Evolutionary conservation across 1,284 basidiomycete species (phyloP).

Genomic region (Ustilago esculenta): DNA sequence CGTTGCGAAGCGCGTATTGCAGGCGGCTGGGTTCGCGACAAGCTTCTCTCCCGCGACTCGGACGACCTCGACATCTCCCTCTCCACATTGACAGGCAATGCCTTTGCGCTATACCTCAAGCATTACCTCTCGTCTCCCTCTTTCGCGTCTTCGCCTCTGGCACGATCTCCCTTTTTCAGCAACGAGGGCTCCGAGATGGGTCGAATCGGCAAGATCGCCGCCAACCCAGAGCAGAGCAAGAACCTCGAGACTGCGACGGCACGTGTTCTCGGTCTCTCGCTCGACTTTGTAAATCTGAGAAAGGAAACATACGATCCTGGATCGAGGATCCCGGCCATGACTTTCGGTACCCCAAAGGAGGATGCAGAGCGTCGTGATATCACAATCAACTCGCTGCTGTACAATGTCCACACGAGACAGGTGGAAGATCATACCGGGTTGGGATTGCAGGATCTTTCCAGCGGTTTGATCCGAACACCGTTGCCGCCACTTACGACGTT

Average conservation of each 20-base stretch:
- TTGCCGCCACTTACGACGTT: slow-evolving; percentile 88
- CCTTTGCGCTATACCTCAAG: slow-evolving; percentile 85
- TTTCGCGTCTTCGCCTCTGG: slow-evolving; percentile 63
- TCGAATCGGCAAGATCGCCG: slow-evolving; percentile 79
- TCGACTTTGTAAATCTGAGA: slow-evolving; percentile 94
- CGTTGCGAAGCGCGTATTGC: slow-evolving; percentile 70
- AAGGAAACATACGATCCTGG: slow-evolving; percentile 86
- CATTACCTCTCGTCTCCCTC: slow-evolving; percentile 73
- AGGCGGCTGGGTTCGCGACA: slow-evolving; percentile 97
- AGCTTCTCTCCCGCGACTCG: slow-evolving; percentile 84
- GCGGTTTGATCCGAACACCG: slow-evolving; percentile 87
- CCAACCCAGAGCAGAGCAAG: slow-evolving; percentile 97
- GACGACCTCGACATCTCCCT: slow-evolving; percentile 96
- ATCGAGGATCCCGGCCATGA: slow-evolving; percentile 86
- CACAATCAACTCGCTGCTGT: slow-evolving; percentile 96
- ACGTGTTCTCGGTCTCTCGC: slow-evolving; percentile 80
- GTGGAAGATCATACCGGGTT: slow-evolving; percentile 89
- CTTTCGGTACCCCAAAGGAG: slow-evolving; percentile 89
- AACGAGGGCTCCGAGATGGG: slow-evolving; percentile 47
- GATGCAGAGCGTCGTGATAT: slow-evolving; percentile 91
- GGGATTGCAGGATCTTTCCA: slow-evolving; percentile 83
- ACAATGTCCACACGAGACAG: slow-evolving; percentile 87
- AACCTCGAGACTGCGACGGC: slow-evolving; percentile 97
- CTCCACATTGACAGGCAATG: slow-evolving; percentile 82
- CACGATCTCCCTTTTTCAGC: slow-evolving; percentile 68